These are phyloP conservation scores for Odontarrhena argentea DNA, from an alignment of 345 rosid genomes.

Conservation along the genomic window DNA sequence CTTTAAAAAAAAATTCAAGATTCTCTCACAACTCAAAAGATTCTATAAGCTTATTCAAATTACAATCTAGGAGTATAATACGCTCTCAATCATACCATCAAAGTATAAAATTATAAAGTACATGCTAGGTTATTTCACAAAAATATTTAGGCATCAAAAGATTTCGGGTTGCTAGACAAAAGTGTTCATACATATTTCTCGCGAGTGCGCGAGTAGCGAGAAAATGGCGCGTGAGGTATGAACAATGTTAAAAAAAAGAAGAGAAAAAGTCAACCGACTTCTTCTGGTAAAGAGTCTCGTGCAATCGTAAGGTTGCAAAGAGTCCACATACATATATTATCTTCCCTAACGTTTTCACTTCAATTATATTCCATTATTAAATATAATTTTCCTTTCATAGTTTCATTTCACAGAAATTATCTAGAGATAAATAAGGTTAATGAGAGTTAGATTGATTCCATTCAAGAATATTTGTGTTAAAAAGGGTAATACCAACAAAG, in stretches of 20 bases:
- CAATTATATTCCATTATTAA: not conserved
- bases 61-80: not conserved
- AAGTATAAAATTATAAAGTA: conserved; percentile 1
- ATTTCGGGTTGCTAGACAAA: conserved; percentile 3
- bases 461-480: not conserved
- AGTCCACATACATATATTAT: conserved; percentile 57
- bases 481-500: conserved; percentile 21
- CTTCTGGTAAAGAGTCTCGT: conserved; percentile 48
- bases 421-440: not conserved
- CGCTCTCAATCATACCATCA: not conserved
- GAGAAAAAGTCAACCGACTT: conserved; percentile 68
- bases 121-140: conserved; percentile 10
- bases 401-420: conserved; percentile 3
- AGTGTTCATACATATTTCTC: not conserved
- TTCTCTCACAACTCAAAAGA: conserved; percentile 32
- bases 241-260: not conserved
- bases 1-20: conserved; percentile 5
- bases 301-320: conserved; percentile 74
- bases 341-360: conserved; percentile 26
- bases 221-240: conserved; percentile 33
- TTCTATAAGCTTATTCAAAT: conserved; percentile 17
- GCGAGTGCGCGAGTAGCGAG: conserved; percentile 26
- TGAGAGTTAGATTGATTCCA: not conserved
- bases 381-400: not conserved
- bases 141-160: conserved; percentile 4